Conservation (phyloP, 345 rosid genomes). For the Salix exigua region DNA sequence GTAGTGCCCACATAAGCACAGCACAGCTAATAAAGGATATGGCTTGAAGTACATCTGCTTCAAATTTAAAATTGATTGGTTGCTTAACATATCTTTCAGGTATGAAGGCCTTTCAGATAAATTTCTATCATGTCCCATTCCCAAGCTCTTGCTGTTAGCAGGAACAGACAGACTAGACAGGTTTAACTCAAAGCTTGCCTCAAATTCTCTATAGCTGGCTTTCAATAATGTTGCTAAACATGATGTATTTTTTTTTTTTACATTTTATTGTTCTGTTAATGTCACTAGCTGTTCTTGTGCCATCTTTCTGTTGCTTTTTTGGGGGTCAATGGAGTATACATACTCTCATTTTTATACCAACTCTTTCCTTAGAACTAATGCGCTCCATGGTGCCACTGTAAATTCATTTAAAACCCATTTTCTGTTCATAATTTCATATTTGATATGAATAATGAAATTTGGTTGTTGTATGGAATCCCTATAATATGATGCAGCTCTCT, state of each 20-base stretch:
- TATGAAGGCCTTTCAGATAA: slow-evolving; percentile 93
- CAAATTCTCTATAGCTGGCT: neutral
- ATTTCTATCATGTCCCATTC: slow-evolving; percentile 76
- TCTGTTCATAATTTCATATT: neutral
- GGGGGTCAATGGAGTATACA: neutral
- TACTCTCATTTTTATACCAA: neutral
- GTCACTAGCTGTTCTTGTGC: neutral
- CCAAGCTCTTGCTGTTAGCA: slow-evolving; percentile 81
- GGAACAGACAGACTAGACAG: slow-evolving; percentile 91
- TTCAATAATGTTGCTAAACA: neutral
- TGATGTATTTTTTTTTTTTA: neutral
- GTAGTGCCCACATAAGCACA: neutral
- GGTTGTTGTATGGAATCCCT: neutral
- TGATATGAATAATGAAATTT: neutral
- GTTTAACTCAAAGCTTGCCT: slow-evolving; percentile 28
- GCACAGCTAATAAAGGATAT: neutral
- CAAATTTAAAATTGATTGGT: slow-evolving; percentile 1
- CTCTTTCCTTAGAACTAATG: neutral
- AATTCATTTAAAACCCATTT: no score
- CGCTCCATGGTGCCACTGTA: neutral
- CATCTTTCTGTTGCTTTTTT: neutral
- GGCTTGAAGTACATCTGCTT: slow-evolving; percentile 1
- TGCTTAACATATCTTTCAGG: slow-evolving; percentile 43
- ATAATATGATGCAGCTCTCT: neutral
- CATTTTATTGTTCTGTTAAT: no score